Conservation (phyloP, 345 rosid genomes). For the Conringia planisiliqua region DNA sequence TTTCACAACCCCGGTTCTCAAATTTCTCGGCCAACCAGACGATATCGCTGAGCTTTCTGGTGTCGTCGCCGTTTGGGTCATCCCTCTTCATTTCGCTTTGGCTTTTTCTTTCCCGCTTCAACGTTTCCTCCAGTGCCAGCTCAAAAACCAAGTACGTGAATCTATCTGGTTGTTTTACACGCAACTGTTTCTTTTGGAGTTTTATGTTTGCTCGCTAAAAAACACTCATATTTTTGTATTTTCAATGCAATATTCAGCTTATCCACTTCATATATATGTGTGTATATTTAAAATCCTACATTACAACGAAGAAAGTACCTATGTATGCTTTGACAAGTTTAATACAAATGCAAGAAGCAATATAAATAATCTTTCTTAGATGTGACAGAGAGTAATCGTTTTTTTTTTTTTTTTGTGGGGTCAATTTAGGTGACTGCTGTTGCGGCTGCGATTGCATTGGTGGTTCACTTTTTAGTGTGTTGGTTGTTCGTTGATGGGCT, state of each 20-base stretch:
- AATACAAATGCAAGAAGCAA: background rate
- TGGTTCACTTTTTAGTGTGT: conserved; percentile 40
- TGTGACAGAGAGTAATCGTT: background rate
- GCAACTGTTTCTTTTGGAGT: background rate
- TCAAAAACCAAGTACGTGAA: conserved; percentile 36
- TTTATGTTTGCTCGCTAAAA: background rate
- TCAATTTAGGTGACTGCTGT: conserved; percentile 39
- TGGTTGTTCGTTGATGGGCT: conserved; percentile 50
- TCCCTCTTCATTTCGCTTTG: conserved; percentile 63
- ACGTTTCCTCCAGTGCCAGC: conserved; percentile 65
- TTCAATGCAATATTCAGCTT: background rate
- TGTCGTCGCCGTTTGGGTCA: conserved; percentile 42
- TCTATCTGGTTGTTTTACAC: background rate
- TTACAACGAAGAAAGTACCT: background rate
- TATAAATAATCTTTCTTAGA: background rate
- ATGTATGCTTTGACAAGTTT: background rate
- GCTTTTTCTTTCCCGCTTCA: conserved; percentile 54
- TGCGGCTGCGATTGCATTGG: conserved; percentile 33
- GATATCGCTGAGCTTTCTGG: conserved; percentile 65
- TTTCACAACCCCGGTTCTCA: conserved; percentile 56
- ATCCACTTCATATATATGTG: background rate
- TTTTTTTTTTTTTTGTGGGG: background rate
- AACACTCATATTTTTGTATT: background rate
- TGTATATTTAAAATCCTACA: background rate
- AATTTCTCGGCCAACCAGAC: conserved; percentile 55